Evolutionary conservation across 495 filamentous ascomycete genomes (phyloP).

Genomic region (Xylaria flabelliformis): DNA sequence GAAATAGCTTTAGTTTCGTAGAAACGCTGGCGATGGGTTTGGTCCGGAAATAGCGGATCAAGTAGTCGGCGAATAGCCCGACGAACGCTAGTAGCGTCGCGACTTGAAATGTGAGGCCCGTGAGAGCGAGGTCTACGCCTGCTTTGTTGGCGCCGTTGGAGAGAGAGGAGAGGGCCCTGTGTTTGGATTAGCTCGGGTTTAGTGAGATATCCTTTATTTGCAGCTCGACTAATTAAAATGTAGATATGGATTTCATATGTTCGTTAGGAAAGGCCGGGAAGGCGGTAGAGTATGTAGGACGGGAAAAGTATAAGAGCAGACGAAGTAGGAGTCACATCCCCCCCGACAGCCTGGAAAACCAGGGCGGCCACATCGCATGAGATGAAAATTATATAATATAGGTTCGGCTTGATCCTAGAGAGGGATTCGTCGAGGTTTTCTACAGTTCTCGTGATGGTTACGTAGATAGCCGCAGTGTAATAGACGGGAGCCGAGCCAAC

Average conservation of each 20-base stretch:
- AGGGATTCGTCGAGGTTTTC: constrained; percentile 53
- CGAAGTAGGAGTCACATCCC: not conserved
- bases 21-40: constrained; percentile 26
- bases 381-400: constrained; percentile 62
- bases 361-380: constrained; percentile 58
- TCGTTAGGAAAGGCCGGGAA: too few relatives aligned
- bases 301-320: too few relatives aligned
- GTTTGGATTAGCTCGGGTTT: too few relatives aligned
- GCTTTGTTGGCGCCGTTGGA: constrained; percentile 31
- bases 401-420: constrained; percentile 58
- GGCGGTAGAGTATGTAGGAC: too few relatives aligned
- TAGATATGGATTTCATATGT: too few relatives aligned
- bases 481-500: constrained; percentile 64
- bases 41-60: constrained; percentile 39
- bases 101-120: constrained; percentile 55
- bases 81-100: constrained; percentile 51
- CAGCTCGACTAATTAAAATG: too few relatives aligned
- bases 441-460: constrained; percentile 56
- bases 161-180: constrained; percentile 42
- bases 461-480: constrained; percentile 64
- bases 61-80: constrained; percentile 52
- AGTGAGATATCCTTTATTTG: too few relatives aligned
- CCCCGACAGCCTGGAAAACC: constrained; percentile 57
- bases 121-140: constrained; percentile 58
- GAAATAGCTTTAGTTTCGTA: constrained; percentile 48